Evolutionary conservation across 164 flowering plant genomes (phyloP), one percentile per base, ranked within the genome.

Genomic region (Macadamia integrifolia): DNA sequence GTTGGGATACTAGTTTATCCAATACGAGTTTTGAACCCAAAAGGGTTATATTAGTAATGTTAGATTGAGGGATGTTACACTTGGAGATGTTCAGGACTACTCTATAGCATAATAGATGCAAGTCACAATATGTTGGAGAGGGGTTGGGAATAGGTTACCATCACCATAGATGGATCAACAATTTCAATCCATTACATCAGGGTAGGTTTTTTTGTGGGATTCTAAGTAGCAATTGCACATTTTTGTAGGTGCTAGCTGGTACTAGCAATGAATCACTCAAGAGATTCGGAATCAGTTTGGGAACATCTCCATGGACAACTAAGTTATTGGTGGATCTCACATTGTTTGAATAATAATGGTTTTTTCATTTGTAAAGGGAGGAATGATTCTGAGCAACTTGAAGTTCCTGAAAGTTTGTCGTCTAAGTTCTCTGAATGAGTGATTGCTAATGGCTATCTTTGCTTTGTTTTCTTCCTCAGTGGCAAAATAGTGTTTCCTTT

Each of bases 181-280:
- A 6, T 84, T 83, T 64, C 18, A 0, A 10, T 74, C 81, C 1
- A 71, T 90, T 29, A 79, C 92, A 11, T 80, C 88, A 3, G 96
- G 96, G 64, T 58, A 17, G 88, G 86, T 8, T 90, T 90, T 64
- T 85, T 53, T 92, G 98, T 66, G 96, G 96, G 61, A 76, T 90
- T 73, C 12, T 71, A 74, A 67, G 0, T 15, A 55, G 29, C 15
- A 62, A 43, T 6, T 49, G 56, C 14, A 68, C 67, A 7, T 87
- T 94, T 40, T 59, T 66, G 12, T 94, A 23, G 23, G 23, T 23
- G 91, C 60, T 82, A 82, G 83, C 23, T 23, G 83, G 85, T 35
- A 23, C 17, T 15, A 53, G 55, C 53, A 3, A 9, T 40, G 3
- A 8, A 48, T 61, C 2, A 68, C 53, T 0, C 6, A 0, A 6